These are phyloP conservation scores for Coelastrella sp. DNA, from an alignment of 139 green algal species.

Conservation along the genomic window DNA sequence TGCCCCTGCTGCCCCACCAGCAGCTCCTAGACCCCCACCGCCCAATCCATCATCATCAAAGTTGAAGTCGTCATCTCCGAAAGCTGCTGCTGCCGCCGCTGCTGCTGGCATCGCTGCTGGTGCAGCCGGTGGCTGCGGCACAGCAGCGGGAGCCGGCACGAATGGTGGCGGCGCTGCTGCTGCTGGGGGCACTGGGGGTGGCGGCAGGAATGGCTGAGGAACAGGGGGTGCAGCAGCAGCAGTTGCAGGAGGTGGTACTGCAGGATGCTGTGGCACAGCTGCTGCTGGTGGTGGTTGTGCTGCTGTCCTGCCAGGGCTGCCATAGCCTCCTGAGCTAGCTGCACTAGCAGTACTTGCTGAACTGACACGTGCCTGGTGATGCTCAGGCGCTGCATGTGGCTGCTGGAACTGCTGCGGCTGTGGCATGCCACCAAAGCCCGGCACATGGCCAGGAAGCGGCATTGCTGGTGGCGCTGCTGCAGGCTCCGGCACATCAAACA, in stretches of 20 bases:
- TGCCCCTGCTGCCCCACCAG: slow-evolving; percentile 27
- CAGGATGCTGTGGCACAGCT: background rate
- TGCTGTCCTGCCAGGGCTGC: background rate
- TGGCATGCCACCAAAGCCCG: background rate
- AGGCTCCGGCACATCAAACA: background rate
- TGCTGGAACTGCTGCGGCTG: background rate
- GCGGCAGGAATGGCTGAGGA: background rate
- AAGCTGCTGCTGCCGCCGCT: slow-evolving; percentile 23
- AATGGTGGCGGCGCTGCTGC: slow-evolving; percentile 6
- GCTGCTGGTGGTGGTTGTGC: background rate
- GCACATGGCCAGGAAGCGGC: background rate
- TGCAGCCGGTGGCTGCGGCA: slow-evolving; percentile 12
- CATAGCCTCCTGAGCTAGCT: slow-evolving; percentile 5
- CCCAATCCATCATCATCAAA: slow-evolving; percentile 46
- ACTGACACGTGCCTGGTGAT: background rate
- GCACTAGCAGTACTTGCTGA: background rate
- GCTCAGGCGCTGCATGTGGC: background rate
- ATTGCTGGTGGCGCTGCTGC: background rate
- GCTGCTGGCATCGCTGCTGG: background rate
- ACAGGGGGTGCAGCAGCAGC: background rate
- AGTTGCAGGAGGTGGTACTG: background rate
- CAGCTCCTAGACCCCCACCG: slow-evolving; percentile 9
- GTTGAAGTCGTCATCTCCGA: slow-evolving; percentile 32
- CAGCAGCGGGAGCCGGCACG: slow-evolving; percentile 2
- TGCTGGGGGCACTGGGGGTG: background rate